Evolutionary conservation across 768 basidiomycete genomes (phyloP).

Genomic region (Hypsizygus marmoreus): DNA sequence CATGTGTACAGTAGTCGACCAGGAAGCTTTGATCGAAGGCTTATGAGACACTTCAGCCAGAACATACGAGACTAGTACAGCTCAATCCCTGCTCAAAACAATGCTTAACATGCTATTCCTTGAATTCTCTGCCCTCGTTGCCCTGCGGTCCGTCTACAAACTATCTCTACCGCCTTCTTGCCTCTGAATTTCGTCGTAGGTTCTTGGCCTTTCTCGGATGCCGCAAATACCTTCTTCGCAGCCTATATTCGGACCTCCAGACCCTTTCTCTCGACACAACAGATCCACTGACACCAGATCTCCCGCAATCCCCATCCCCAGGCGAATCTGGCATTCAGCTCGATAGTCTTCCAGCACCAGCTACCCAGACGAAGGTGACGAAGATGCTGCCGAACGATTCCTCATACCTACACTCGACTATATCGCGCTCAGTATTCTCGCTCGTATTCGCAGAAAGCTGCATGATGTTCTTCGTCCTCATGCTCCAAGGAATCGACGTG

Average conservation of each 20-base stretch:
- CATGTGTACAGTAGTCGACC: no score
- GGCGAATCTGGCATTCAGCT: constrained; percentile 37
- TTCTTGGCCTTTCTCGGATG: constrained; percentile 56
- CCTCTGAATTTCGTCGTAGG: constrained; percentile 33
- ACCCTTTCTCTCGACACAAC: constrained; percentile 36
- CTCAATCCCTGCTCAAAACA: no score
- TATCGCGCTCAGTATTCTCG: constrained; percentile 65
- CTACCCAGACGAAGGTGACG: constrained; percentile 26
- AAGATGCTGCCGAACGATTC: no score
- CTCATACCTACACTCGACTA: constrained; percentile 47
- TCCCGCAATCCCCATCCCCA: constrained; percentile 18
- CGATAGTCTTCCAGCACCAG: constrained; percentile 39
- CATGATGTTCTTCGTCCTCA: constrained; percentile 68
- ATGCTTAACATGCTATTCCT: constrained; percentile 11
- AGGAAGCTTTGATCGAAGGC: no score
- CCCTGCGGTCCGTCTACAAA: constrained; percentile 8
- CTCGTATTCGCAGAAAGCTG: constrained; percentile 76
- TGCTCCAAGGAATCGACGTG: constrained; percentile 65
- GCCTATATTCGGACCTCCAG: constrained; percentile 62
- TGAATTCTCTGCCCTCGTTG: constrained; percentile 7
- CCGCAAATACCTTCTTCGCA: constrained; percentile 57
- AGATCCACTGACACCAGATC: constrained; percentile 20
- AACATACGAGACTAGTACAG: no score
- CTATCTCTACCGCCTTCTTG: neutral
- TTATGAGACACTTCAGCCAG: no score